Evolutionary conservation across 2,329 filamentous ascomycete species (phyloP).

Genomic region (Xylogone sp.): DNA sequence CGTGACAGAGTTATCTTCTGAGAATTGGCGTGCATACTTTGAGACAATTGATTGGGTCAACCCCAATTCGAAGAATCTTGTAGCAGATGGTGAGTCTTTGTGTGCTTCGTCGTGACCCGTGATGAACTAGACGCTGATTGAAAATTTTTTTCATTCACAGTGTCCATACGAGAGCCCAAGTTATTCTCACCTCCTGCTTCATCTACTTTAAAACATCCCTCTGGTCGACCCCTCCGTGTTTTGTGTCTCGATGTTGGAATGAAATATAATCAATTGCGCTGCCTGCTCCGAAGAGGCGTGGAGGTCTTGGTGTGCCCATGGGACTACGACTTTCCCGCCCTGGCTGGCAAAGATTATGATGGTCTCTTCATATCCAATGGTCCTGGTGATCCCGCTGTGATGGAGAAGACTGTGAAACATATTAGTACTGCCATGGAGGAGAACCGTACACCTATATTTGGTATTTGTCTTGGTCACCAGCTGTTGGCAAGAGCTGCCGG

Average conservation of each 20-base stretch:
- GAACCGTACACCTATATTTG: conserved; percentile 83
- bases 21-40: conserved; percentile 54
- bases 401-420: conserved; percentile 76
- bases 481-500: conserved; percentile 85
- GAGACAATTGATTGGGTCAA: conserved; percentile 85
- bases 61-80: conserved; percentile 89
- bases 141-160: conserved; percentile 42
- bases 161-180: conserved; percentile 83
- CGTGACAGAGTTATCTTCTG: conserved; percentile 34
- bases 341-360: conserved; percentile 82
- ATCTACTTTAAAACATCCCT: conserved; percentile 77
- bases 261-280: conserved; percentile 97
- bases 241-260: conserved; percentile 94
- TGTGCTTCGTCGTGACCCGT: conserved; percentile 12
- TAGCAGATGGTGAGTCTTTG: conserved; percentile 76
- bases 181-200: conserved; percentile 74
- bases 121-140: conserved; percentile 33
- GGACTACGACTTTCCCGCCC: conserved; percentile 83
- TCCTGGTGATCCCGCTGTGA: conserved; percentile 87
- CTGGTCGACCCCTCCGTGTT: conserved; percentile 80
- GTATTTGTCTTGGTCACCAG: conserved; percentile 95
- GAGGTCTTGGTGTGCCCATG: conserved; percentile 94
- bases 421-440: conserved; percentile 73
- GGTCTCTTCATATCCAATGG: conserved; percentile 98
- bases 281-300: conserved; percentile 84